These are phyloP conservation scores for Fennellomyces sp. DNA, from an alignment of 371 early-diverging fungal species.

Conservation along the genomic window DNA sequence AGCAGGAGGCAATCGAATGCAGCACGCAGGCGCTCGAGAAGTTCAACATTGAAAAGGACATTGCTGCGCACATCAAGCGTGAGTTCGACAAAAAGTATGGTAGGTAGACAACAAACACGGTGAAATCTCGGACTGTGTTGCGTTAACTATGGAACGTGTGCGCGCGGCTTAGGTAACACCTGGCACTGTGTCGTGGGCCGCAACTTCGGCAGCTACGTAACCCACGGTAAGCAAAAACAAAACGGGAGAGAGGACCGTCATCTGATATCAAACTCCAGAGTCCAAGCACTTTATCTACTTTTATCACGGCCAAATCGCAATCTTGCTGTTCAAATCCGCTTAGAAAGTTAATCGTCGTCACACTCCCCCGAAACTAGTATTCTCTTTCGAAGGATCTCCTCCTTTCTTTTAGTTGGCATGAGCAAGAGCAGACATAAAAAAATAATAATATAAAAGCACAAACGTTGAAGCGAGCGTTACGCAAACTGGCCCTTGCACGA, in stretches of 20 bases:
- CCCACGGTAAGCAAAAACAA: slow-evolving; percentile 78
- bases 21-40: slow-evolving; percentile 92
- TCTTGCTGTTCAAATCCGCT: slow-evolving; percentile 93
- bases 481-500: slow-evolving; percentile 7
- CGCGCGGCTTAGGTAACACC: slow-evolving; percentile 82
- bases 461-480: no score
- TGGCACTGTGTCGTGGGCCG: slow-evolving; percentile 99
- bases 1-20: slow-evolving; percentile 92
- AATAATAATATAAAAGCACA: no score
- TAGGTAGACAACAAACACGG: no score
- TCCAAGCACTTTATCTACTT: slow-evolving; percentile 98
- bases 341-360: no score
- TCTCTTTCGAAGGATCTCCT: no score
- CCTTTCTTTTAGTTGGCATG: no score
- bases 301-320: slow-evolving; percentile 94
- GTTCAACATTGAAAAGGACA: slow-evolving; percentile 96
- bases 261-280: slow-evolving; percentile 41
- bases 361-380: no score
- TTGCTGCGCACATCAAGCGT: slow-evolving; percentile 96
- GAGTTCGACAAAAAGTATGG: slow-evolving; percentile 97
- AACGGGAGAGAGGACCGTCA: not conserved
- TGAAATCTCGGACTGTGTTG: no score
- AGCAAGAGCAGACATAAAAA: no score
- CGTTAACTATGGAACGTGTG: no score
- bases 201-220: slow-evolving; percentile 97